Conservation (phyloP, 495 filamentous ascomycete genomes). For the Ramalina intermedia region DNA sequence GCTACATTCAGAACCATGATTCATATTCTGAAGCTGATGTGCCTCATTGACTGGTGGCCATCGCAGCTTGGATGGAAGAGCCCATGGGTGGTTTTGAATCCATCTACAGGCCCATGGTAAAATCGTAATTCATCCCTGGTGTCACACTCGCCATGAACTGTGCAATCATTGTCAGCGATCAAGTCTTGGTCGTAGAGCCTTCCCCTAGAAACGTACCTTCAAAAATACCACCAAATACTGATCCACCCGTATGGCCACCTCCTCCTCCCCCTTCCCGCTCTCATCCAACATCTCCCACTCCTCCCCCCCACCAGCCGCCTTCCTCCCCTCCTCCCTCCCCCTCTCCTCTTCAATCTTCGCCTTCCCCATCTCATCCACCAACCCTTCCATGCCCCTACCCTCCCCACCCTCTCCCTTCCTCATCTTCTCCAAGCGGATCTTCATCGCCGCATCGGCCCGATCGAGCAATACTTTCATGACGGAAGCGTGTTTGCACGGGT, state of each 20-base stretch:
- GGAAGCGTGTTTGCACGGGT: slow-evolving; percentile 83
- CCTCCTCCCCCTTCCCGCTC: slow-evolving; percentile 47
- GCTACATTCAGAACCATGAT: background rate
- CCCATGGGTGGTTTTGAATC: too few relatives aligned
- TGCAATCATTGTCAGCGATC: background rate
- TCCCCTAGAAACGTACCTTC: slow-evolving; percentile 35
- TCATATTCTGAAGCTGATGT: background rate
- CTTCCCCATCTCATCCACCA: slow-evolving; percentile 43
- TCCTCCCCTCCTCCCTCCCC: slow-evolving; percentile 37
- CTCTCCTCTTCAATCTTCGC: slow-evolving; percentile 26
- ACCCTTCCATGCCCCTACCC: slow-evolving; percentile 46
- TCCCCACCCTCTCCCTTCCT: slow-evolving; percentile 42
- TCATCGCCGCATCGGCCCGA: slow-evolving; percentile 82
- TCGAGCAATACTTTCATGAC: slow-evolving; percentile 98
- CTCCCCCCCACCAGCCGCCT: slow-evolving; percentile 45
- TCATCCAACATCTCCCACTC: slow-evolving; percentile 70
- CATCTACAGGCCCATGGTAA: slow-evolving; percentile 80
- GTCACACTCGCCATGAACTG: slow-evolving; percentile 93
- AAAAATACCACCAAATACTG: slow-evolving; percentile 96
- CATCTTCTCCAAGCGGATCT: slow-evolving; percentile 72
- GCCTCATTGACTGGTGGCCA: background rate
- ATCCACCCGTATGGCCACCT: slow-evolving; percentile 86
- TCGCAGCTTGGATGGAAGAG: background rate
- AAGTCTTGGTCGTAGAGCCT: background rate
- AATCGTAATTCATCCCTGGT: slow-evolving; percentile 94